Conservation (phyloP, 257 asterid genomes). For the Fraxinus quadrangulata region DNA sequence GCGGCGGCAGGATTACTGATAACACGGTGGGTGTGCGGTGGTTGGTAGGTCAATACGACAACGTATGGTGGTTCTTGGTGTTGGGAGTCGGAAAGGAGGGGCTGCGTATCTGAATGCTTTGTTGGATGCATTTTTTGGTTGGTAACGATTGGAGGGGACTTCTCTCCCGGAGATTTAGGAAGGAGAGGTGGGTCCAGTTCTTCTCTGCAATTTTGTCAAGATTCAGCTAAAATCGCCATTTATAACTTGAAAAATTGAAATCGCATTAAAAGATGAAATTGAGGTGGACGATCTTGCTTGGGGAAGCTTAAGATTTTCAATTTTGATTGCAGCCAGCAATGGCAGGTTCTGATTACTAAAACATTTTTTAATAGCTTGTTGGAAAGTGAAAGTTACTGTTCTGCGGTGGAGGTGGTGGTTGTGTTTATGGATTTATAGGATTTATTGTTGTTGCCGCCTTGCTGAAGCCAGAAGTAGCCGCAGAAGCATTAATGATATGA, state of each 20-base stretch:
- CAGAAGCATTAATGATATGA: constrained; percentile 38
- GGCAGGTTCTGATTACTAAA: too few species aligned
- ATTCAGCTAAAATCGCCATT: neutral
- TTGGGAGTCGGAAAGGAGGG: constrained; percentile 50
- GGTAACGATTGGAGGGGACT: neutral
- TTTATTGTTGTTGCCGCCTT: constrained; percentile 12
- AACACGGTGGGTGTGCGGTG: constrained; percentile 43
- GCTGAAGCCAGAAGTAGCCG: constrained; percentile 31
- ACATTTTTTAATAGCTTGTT: constrained; percentile 11
- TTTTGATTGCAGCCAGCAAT: too few species aligned
- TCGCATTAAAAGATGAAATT: too few species aligned
- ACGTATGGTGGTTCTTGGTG: constrained; percentile 43
- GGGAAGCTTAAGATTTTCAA: too few species aligned
- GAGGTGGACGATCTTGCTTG: too few species aligned
- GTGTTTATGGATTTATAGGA: constrained; percentile 39
- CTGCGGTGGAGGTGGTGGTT: constrained; percentile 29
- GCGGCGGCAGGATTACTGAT: constrained; percentile 44
- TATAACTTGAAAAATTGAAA: too few species aligned
- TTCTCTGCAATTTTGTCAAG: constrained; percentile 19
- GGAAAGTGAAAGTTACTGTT: constrained; percentile 21
- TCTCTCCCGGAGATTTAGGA: constrained; percentile 2
- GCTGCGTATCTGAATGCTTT: constrained; percentile 35
- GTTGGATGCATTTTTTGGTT: constrained; percentile 41
- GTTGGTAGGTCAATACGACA: constrained; percentile 50
- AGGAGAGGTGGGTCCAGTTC: neutral